Conservation (phyloP, 2,329 filamentous ascomycete species). For the Thelonectria blattea region DNA sequence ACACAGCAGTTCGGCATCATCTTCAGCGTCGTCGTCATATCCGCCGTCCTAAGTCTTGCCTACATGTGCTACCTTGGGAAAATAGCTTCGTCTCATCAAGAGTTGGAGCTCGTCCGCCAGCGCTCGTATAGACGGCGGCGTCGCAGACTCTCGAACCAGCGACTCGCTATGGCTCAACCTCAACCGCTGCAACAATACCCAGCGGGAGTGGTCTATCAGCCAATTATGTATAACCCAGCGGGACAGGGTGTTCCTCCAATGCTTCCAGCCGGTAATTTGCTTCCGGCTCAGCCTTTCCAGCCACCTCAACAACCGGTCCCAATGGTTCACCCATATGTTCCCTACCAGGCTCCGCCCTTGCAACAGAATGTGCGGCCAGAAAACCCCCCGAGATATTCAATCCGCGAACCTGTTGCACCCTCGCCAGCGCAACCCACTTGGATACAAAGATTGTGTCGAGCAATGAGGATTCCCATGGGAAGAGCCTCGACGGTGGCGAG, state of each 20-base stretch:
- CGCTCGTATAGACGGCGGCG: conserved; percentile 14
- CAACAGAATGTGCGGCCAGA: not conserved
- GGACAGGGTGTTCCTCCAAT: not conserved
- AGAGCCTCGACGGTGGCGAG: conserved; percentile 45
- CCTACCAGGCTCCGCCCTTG: not conserved
- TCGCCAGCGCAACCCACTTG: conserved; percentile 30
- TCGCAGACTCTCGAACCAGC: conserved; percentile 1
- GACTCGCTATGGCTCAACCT: conserved; percentile 21
- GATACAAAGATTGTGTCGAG: conserved; percentile 37
- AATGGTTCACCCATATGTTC: conserved; percentile 4
- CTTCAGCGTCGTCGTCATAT: conserved; percentile 42
- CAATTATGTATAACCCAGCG: conserved; percentile 22
- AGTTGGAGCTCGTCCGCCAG: conserved; percentile 16
- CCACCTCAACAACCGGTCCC: conserved; percentile 16
- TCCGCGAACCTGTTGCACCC: not conserved
- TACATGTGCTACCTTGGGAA: conserved; percentile 46
- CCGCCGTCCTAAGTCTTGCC: conserved; percentile 38
- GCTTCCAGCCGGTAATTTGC: not conserved
- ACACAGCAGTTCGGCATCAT: conserved; percentile 49
- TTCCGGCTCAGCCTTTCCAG: conserved; percentile 3
- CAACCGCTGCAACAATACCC: conserved; percentile 26
- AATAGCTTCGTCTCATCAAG: conserved; percentile 26
- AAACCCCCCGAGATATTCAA: not conserved
- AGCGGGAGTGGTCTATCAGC: conserved; percentile 25
- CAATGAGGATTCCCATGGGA: conserved; percentile 41